Conservation (phyloP, 2,329 filamentous ascomycete genomes). For the Alternaria sp. region DNA sequence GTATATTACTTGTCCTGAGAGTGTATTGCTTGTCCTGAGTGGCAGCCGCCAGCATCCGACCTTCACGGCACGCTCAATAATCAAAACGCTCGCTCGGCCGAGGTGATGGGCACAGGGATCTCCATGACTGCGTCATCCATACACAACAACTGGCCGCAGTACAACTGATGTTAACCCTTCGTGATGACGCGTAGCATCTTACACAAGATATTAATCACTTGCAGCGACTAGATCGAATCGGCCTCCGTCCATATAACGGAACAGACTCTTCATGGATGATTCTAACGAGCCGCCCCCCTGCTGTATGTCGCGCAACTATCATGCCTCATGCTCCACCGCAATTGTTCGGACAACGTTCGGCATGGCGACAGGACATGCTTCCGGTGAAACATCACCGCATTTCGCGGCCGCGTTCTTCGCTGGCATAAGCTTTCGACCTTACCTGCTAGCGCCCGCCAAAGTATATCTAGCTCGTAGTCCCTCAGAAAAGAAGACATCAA, state of each 20-base stretch:
- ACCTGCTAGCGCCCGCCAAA: background rate
- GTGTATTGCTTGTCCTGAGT: background rate
- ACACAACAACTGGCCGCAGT: background rate
- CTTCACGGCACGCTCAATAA: background rate
- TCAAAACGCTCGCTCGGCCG: background rate
- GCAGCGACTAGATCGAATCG: background rate
- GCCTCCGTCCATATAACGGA: background rate
- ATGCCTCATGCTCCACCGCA: background rate
- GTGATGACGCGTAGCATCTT: background rate
- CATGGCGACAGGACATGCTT: background rate
- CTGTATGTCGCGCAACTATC: background rate
- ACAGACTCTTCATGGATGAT: no score
- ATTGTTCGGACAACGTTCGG: background rate
- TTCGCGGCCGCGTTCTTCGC: background rate
- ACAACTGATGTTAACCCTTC: background rate
- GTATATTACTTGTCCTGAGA: no score
- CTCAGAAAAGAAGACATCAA: background rate
- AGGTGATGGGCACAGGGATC: conserved; percentile 1
- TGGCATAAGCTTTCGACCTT: background rate
- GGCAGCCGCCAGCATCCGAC: background rate
- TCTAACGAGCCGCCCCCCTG: background rate
- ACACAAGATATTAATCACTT: background rate
- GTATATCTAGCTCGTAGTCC: background rate
- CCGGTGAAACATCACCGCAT: background rate
- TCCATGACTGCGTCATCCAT: background rate